Percentiles rank a stretch among this genome's conserved stretches.
These are phyloP conservation scores for Persicaria tinctoria DNA, from an alignment of 148 eudicot species.

Conservation along the genomic window DNA sequence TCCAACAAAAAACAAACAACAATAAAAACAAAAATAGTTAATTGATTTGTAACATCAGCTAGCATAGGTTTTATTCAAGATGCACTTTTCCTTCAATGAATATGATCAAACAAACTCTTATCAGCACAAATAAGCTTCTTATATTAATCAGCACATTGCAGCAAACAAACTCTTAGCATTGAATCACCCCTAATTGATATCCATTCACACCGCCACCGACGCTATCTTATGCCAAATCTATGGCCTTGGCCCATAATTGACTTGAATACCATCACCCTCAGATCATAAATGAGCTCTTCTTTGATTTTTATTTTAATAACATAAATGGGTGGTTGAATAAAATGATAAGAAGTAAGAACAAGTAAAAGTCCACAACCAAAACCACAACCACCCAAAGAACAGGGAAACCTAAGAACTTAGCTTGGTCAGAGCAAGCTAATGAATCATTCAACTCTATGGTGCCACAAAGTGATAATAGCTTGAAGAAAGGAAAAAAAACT, in stretches of 20 bases:
- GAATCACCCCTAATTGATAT: no score
- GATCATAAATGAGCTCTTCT: no score
- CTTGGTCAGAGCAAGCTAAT: conserved; percentile 1
- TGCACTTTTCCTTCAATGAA: background rate
- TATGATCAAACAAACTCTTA: no score
- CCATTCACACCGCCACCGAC: no score
- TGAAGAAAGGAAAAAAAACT: background rate
- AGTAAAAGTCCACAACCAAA: background rate
- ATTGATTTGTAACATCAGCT: background rate
- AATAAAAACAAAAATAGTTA: background rate
- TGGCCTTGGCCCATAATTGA: no score
- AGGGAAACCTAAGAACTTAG: background rate
- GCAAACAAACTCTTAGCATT: no score
- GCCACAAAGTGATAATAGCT: background rate
- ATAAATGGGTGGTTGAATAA: no score
- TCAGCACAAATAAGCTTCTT: no score
- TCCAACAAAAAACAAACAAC: background rate
- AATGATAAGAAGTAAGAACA: background rate
- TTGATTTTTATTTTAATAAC: no score
- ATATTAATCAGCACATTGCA: no score
- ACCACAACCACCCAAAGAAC: background rate
- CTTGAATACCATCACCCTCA: no score
- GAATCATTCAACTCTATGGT: background rate
- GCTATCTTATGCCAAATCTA: no score
- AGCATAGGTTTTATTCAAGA: background rate